Percentiles rank a stretch among this genome's conserved stretches.
These are phyloP conservation scores for Penicillium steckii DNA, from an alignment of 495 filamentous ascomycete species.

Conservation along the genomic window DNA sequence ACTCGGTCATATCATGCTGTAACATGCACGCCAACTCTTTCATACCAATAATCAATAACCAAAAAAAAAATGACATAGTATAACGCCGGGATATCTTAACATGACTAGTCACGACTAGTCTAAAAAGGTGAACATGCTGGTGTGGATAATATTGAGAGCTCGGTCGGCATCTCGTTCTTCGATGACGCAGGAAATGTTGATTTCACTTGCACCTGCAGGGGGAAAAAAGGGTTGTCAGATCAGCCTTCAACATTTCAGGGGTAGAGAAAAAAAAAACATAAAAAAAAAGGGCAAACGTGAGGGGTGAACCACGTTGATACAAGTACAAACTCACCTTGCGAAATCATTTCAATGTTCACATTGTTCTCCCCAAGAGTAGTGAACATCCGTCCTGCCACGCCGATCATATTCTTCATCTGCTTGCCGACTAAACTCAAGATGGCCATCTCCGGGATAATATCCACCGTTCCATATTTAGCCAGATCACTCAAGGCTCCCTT, in stretches of 20 bases:
- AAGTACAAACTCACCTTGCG: slow-evolving; percentile 77
- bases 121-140: slow-evolving; percentile 74
- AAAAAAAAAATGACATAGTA: slow-evolving; percentile 5
- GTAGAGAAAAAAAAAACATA: slow-evolving; percentile 1
- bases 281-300: too few species aligned
- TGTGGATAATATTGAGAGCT: slow-evolving; percentile 93
- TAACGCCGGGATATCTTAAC: slow-evolving; percentile 30
- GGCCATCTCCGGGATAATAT: slow-evolving; percentile 81
- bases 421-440: slow-evolving; percentile 89
- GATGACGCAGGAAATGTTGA: slow-evolving; percentile 98
- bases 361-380: slow-evolving; percentile 81
- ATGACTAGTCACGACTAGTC: slow-evolving; percentile 34
- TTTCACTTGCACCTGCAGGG: slow-evolving; percentile 83
- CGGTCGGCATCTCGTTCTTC: slow-evolving; percentile 84
- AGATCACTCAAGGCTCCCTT: slow-evolving; percentile 69
- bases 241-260: slow-evolving; percentile 14
- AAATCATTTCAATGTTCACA: slow-evolving; percentile 97
- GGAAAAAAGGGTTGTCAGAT: slow-evolving; percentile 9
- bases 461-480: slow-evolving; percentile 75
- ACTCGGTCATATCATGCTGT: too few species aligned
- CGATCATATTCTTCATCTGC: slow-evolving; percentile 93
- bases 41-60: slow-evolving; percentile 6
- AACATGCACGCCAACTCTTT: too few species aligned
- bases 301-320: too few species aligned
- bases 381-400: slow-evolving; percentile 88